These are phyloP conservation scores for Boletellus ananas DNA, from an alignment of 768 basidiomycete genomes.

Conservation along the genomic window DNA sequence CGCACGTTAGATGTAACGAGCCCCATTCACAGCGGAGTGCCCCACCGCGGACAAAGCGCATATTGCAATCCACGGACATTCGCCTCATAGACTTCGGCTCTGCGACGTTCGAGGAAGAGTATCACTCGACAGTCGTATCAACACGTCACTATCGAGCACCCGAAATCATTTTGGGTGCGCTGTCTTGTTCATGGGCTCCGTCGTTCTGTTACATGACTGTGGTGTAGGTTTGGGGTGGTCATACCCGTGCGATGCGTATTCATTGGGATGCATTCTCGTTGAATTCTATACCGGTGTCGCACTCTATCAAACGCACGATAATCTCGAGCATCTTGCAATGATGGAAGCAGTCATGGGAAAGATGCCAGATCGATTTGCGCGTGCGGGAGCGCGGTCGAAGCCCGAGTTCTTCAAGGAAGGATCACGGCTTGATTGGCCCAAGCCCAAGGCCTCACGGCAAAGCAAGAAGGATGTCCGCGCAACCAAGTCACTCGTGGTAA, in stretches of 20 bases:
- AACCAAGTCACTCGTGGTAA: slow-evolving; percentile 72
- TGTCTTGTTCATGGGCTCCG: slow-evolving; percentile 10
- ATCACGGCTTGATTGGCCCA: slow-evolving; percentile 87
- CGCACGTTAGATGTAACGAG: slow-evolving; percentile 6
- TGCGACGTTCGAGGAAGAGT: slow-evolving; percentile 96
- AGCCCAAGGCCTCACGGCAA: slow-evolving; percentile 79
- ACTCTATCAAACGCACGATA: slow-evolving; percentile 99
- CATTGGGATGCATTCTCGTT: slow-evolving; percentile 96
- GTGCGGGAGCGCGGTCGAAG: slow-evolving; percentile 72
- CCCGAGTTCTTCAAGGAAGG: slow-evolving; percentile 93
- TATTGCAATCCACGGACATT: slow-evolving; percentile 86
- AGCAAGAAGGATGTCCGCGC: slow-evolving; percentile 92
- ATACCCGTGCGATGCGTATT: slow-evolving; percentile 97
- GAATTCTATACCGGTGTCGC: slow-evolving; percentile 98
- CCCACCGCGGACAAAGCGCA: slow-evolving; percentile 65
- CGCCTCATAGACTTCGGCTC: slow-evolving; percentile 98
- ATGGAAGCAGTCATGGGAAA: slow-evolving; percentile 99
- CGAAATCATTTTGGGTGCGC: slow-evolving; percentile 93
- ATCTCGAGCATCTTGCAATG: slow-evolving; percentile 98
- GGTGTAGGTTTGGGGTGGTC: slow-evolving; percentile 92
- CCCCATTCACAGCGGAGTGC: slow-evolving; percentile 51
- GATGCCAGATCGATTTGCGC: slow-evolving; percentile 86
- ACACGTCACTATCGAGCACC: slow-evolving; percentile 98
- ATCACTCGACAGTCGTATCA: slow-evolving; percentile 96
- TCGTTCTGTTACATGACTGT: slow-evolving; percentile 11